Conservation (phyloP, 352 stramenopile species). For the Phytophthora pluvialis region DNA sequence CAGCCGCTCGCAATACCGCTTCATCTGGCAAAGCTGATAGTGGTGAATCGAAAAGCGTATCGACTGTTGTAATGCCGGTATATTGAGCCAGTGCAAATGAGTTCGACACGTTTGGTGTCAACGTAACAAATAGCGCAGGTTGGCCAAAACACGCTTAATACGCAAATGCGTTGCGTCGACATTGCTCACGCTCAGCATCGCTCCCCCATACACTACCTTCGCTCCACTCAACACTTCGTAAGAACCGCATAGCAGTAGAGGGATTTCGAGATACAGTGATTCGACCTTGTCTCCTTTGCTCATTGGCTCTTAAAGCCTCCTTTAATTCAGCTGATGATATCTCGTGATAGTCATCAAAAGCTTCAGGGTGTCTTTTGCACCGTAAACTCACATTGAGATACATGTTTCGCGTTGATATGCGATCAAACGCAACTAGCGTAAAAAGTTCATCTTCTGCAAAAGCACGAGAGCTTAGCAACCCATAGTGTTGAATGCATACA, state of each 20-base stretch:
- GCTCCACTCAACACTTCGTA: background rate
- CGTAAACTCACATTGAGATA: background rate
- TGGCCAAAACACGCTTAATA: constrained; percentile 4
- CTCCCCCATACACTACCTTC: background rate
- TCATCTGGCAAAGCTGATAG: background rate
- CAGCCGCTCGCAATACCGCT: background rate
- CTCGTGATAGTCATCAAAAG: background rate
- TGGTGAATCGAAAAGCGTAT: background rate
- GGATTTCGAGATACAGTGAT: too few relatives aligned
- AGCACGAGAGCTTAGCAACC: background rate
- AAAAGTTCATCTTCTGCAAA: background rate
- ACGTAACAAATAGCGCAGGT: constrained; percentile 5
- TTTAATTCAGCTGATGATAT: background rate
- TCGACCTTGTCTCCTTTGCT: background rate
- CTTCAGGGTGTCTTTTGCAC: background rate
- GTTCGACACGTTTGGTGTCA: constrained; percentile 1
- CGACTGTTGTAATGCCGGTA: background rate
- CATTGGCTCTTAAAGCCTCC: background rate
- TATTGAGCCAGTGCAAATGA: constrained; percentile 11
- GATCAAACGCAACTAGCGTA: background rate
- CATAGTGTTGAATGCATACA: background rate
- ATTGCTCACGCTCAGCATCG: background rate
- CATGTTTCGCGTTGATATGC: background rate
- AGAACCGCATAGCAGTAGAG: background rate
- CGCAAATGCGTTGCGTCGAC: background rate